Conservation (phyloP, 768 basidiomycete genomes). For the Coprinopsis marcescibilis region DNA sequence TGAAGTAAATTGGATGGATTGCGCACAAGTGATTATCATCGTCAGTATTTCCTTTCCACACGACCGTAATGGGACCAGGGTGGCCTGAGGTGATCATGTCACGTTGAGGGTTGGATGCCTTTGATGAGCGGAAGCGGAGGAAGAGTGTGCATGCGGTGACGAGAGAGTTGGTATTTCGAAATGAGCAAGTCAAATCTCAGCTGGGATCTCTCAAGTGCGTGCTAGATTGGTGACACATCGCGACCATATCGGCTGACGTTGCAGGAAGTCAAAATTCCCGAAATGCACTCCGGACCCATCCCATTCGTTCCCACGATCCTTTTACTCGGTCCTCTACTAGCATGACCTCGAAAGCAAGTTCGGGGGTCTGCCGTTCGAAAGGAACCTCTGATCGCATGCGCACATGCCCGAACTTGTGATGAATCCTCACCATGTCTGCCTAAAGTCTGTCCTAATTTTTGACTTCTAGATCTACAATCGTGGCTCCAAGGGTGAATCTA, state of each 20-base stretch:
- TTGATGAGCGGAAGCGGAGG: not conserved
- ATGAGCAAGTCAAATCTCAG: not conserved
- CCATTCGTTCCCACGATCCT: not conserved
- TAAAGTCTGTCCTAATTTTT: not conserved
- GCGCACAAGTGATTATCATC: no score
- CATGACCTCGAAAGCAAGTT: not conserved
- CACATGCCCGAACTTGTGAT: not conserved
- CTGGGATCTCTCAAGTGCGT: no score
- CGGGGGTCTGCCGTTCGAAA: not conserved
- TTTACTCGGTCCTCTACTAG: not conserved
- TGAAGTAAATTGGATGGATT: no score
- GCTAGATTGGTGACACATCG: not conserved
- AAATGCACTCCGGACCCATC: conserved; percentile 6
- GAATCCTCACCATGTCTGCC: not conserved
- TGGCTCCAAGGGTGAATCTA: not conserved
- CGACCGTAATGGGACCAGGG: conserved; percentile 3
- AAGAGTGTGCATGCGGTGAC: not conserved
- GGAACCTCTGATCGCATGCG: not conserved
- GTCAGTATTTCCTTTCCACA: no score
- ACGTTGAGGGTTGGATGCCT: not conserved
- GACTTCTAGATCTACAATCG: not conserved
- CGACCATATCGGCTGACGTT: conserved; percentile 3
- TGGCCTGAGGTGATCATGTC: conserved; percentile 1
- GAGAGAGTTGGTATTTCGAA: not conserved
- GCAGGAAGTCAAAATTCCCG: not conserved